Evolutionary conservation across 1,139 yeast species (phyloP), one percentile per base, ranked within the genome.

Genomic region (Geotrichum aggregatum): DNA sequence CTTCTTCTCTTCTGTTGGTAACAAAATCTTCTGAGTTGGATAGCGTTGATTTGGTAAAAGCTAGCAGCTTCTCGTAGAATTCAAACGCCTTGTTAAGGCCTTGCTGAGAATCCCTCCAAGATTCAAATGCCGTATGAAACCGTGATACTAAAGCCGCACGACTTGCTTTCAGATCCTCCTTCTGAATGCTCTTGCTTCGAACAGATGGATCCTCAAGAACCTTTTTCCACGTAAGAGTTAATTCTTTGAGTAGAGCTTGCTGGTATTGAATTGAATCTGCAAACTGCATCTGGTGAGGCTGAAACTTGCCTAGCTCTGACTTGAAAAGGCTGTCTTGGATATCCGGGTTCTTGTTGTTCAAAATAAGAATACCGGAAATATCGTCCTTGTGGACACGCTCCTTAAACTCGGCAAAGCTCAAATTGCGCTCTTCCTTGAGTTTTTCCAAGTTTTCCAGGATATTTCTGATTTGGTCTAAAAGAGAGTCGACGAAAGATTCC

Each of bases 321-420:
- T 82, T 79, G 66, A 91, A 91, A 19, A 87, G 75, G 35, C 73
- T 70, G 28, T 74, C 71, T 58, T 84, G 92, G 42, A 76, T 73
- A 19, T 80, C 81, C 13, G 76, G 68, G 33, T 77, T 73, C 50
- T 79, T 78, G 59, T 82, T 80, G 66, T 87, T 85, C 59, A 85
- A 71, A 3, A 92, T 78, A 36, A 92, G 74, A 24, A 84, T 75
- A 54, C 86, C 83, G 0, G 96, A 84, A 49, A 91, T 88, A 65
- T 92, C 97, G 67, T 92, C 98, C 19, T 78, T 75, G 62, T 84
- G 95, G 40, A 87, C 83, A 52, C 78, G 79, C 6, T 73, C 76
- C 64, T 88, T 89, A 63, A 91, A 75, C 47, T 82, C 87, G 2
- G 75, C 75, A 43, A 87, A 73, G 1, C 84, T 75, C 44, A 80